Evolutionary conservation across 371 early-diverging fungal species (phyloP), one percentile per base, ranked within the genome.

Genomic region (Phascolomyces articulosus): DNA sequence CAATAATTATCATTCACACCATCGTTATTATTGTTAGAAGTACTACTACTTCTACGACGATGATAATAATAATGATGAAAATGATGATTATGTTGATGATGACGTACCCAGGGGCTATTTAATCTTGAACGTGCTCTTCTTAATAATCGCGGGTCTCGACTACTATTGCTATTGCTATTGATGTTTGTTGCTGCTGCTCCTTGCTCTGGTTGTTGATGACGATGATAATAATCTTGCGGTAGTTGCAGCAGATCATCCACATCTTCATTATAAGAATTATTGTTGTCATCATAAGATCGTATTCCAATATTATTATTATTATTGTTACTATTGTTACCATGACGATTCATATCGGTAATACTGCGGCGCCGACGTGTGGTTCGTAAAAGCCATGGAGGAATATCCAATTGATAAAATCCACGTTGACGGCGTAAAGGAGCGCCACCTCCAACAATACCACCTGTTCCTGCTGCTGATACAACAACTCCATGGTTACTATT

Each of bases 111-210:
- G 10, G 54, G 54, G 16, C 28, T 34, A 2, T 34, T 24, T 20
- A 38, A 8, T 38, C 38, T 11, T 29, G 38, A 29, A 7, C 20
- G 56, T n/a, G 56, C 15, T 27, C 56, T 27, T 31, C 56, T 18
- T 24, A 51, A 13, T 24, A 51, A n/a, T 13, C 51, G 51, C 23
- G 56, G 56, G 29, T 55, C 48, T 13, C 60, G 18, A n/a, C 16
- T 47, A 28, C 28, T 60, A 29, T 21, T 60, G 26, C 41, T 58
- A 38, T 21, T 58, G 38, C 40, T 58, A 38, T 38, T 40, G 20
- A n/a, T n/a, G n/a, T n/a, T 9, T 58, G 58, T 21, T 58, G 38
- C 40, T 58, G 58, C 58, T 40, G 20, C 59, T 55, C 40, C 40
- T n/a, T 4, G 47, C 18, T 11, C 20, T n/a, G 47, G 6, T 51